A percentile compares a stretch with the other conserved stretches of the same genome.
Conservation (phyloP, 805 yeast genomes). For the Tetrapisispora fleetii region DNA sequence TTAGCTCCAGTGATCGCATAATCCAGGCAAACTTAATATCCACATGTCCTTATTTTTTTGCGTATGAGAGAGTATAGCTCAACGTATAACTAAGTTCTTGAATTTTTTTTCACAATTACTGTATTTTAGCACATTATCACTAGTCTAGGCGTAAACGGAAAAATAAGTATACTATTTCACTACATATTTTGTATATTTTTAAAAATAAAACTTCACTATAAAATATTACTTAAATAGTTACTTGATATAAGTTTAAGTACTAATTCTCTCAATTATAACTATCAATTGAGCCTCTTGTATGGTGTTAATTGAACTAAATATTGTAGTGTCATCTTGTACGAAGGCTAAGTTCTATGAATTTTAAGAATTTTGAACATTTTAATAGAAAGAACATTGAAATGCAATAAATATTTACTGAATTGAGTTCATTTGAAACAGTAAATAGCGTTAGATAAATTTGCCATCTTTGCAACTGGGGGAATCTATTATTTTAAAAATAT, state of each 20-base stretch:
- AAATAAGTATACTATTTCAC: background rate
- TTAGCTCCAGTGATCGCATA: conserved; percentile 31
- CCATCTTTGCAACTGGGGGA: background rate
- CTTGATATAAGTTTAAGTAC: too few species aligned
- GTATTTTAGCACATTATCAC: conserved; percentile 2
- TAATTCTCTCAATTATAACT: too few species aligned
- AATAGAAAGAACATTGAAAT: too few species aligned
- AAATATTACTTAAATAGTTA: background rate
- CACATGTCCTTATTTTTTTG: background rate
- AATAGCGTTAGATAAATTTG: too few species aligned
- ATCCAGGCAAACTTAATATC: background rate
- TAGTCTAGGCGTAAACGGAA: conserved; percentile 1
- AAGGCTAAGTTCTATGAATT: background rate
- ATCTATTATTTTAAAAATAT: too few species aligned
- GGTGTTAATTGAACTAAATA: too few species aligned
- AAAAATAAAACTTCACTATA: background rate
- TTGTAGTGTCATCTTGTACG: background rate
- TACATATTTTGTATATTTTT: background rate
- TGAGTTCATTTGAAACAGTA: background rate
- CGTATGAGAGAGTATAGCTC: background rate
- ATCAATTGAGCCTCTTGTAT: too few species aligned
- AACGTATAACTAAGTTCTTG: background rate
- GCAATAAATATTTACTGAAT: background rate
- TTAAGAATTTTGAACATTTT: background rate
- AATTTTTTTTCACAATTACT: background rate